These are phyloP conservation scores for Leptomonas seymouri DNA, from an alignment of 208 protist species.

Conservation along the genomic window DNA sequence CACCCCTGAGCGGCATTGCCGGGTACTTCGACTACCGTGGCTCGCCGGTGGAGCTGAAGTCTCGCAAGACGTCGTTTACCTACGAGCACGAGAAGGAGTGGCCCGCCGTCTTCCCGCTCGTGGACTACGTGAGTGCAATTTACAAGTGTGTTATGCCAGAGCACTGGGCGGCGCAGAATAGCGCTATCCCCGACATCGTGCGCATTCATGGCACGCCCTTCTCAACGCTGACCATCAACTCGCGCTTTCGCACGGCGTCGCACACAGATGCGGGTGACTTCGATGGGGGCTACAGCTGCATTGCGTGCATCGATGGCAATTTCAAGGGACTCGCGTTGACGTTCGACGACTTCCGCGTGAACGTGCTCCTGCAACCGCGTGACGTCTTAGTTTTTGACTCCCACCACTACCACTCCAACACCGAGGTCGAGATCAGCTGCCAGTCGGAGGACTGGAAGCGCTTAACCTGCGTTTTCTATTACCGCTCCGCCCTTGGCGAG, in stretches of 20 bases:
- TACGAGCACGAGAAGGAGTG: slow-evolving; percentile 67
- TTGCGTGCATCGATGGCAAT: slow-evolving; percentile 84
- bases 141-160: slow-evolving; percentile 72
- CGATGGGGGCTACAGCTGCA: slow-evolving; percentile 85
- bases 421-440: slow-evolving; percentile 62
- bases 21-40: slow-evolving; percentile 92
- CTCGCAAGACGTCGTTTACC: slow-evolving; percentile 89
- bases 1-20: slow-evolving; percentile 88
- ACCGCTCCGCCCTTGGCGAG: slow-evolving; percentile 78
- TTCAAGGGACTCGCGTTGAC: slow-evolving; percentile 80
- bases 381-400: slow-evolving; percentile 92
- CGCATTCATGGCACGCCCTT: slow-evolving; percentile 89
- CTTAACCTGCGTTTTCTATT: slow-evolving; percentile 93
- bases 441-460: slow-evolving; percentile 60
- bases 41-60: slow-evolving; percentile 84
- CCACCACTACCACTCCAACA: slow-evolving; percentile 94
- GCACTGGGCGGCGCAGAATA: slow-evolving; percentile 75
- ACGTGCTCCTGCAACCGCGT: slow-evolving; percentile 71
- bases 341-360: slow-evolving; percentile 79
- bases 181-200: slow-evolving; percentile 85
- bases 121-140: slow-evolving; percentile 88
- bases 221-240: slow-evolving; percentile 92
- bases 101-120: slow-evolving; percentile 82
- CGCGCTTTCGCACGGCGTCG: slow-evolving; percentile 86
- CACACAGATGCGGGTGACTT: slow-evolving; percentile 93